phyloP scores from a whole-genome alignment of 2,329 filamentous ascomycete species.

The Microthyrium microscopicum region DNA sequence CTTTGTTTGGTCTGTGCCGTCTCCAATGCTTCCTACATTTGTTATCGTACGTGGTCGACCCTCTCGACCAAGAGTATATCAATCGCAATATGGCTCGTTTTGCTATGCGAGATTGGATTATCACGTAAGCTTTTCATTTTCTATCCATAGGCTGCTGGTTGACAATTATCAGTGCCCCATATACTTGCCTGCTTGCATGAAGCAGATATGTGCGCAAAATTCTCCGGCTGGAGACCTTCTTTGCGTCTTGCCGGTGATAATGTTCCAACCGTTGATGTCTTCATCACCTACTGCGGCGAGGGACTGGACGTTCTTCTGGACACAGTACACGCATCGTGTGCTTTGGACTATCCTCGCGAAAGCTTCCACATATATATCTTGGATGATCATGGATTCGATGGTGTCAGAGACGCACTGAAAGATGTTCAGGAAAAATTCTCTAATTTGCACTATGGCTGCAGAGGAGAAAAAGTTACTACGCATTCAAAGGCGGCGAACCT shows the following conservation, averaged over 20 bases:
- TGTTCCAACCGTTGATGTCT: conserved; percentile 38
- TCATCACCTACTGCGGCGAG: conserved; percentile 42
- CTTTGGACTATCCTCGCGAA: conserved; percentile 36
- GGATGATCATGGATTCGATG: conserved; percentile 34
- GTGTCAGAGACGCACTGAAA: conserved; percentile 17
- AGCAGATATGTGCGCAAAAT: too few species aligned
- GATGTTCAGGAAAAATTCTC: conserved; percentile 21
- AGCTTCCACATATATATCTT: conserved; percentile 38
- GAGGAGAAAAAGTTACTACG: conserved; percentile 21
- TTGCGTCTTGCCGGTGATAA: conserved; percentile 20
- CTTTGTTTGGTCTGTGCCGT: too few species aligned
- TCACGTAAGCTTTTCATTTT: too few species aligned
- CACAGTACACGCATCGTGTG: conserved; percentile 38
- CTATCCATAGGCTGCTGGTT: too few species aligned
- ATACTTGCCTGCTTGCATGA: too few species aligned
- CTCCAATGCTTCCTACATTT: too few species aligned
- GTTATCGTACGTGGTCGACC: too few species aligned
- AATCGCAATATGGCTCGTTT: too few species aligned
- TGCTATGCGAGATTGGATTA: too few species aligned
- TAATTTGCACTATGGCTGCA: conserved; percentile 38
- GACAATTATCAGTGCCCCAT: too few species aligned
- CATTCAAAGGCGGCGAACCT: conserved; percentile 9
- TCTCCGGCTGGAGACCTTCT: too few species aligned
- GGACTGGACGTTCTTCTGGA: conserved; percentile 39
- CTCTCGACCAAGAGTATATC: too few species aligned